Conservation (phyloP, 805 yeast species). For the Zygosaccharomyces bisporus region DNA sequence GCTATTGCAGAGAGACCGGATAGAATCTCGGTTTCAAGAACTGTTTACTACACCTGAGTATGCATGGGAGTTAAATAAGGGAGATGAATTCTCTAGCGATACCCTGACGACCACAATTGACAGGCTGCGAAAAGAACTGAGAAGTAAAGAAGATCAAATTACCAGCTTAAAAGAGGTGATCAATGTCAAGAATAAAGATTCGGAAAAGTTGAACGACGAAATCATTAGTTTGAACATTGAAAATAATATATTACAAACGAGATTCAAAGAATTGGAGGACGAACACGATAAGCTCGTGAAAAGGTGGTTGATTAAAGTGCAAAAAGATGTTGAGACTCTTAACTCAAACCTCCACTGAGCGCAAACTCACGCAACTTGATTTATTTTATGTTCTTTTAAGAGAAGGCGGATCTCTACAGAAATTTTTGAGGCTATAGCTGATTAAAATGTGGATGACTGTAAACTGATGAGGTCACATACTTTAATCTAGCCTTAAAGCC, state of each 20-base stretch:
- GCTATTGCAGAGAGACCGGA: constrained; percentile 19
- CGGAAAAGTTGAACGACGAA: constrained; percentile 65
- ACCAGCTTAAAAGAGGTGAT: constrained; percentile 29
- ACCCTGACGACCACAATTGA: constrained; percentile 7
- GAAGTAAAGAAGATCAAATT: constrained; percentile 26
- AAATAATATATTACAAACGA: constrained; percentile 37
- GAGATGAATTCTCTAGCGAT: not conserved
- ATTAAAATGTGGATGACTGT: no score
- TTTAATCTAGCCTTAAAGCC: no score
- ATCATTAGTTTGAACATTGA: constrained; percentile 59
- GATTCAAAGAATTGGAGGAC: constrained; percentile 36
- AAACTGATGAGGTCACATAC: no score
- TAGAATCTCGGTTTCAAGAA: constrained; percentile 23
- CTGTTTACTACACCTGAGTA: constrained; percentile 14
- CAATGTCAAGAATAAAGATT: constrained; percentile 49
- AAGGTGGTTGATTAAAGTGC: constrained; percentile 58
- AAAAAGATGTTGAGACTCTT: constrained; percentile 55
- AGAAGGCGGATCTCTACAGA: no score
- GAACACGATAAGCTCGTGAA: constrained; percentile 52
- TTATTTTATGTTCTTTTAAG: no score
- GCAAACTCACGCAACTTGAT: no score
- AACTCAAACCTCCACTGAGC: constrained; percentile 36
- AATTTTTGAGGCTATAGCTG: no score
- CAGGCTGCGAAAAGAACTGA: constrained; percentile 19
- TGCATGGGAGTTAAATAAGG: constrained; percentile 1